Conservation (phyloP, 805 yeast species). For the Kuraishia cidri region DNA sequence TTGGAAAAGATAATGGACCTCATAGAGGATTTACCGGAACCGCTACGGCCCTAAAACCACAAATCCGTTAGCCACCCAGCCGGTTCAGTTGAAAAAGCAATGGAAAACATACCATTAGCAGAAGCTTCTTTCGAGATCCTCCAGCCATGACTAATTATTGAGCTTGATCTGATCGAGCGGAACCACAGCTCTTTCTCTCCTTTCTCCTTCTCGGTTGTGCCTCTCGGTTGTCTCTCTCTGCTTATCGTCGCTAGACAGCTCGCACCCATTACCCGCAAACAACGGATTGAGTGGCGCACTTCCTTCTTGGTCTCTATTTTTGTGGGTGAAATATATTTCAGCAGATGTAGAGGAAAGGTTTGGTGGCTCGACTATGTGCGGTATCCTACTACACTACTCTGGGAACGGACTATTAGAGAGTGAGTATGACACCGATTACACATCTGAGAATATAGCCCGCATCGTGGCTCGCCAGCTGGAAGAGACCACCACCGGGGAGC, state of each 20-base stretch:
- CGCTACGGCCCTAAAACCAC: constrained; percentile 72
- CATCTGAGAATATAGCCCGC: background rate
- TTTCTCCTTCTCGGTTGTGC: too few species aligned
- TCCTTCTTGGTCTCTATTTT: too few species aligned
- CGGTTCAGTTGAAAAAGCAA: too few species aligned
- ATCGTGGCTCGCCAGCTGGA: background rate
- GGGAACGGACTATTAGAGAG: constrained; percentile 2
- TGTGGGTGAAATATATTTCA: too few species aligned
- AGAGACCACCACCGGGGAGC: background rate
- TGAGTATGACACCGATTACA: constrained; percentile 4
- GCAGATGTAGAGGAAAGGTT: too few species aligned
- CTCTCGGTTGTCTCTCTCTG: too few species aligned
- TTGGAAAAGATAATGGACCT: constrained; percentile 91
- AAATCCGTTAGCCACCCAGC: too few species aligned
- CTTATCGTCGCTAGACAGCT: too few species aligned
- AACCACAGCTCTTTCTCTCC: too few species aligned
- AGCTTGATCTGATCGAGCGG: too few species aligned
- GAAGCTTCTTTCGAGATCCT: constrained; percentile 9
- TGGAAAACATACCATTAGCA: constrained; percentile 7
- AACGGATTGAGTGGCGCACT: too few species aligned
- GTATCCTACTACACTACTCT: constrained; percentile 33
- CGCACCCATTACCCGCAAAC: too few species aligned
- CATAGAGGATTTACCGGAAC: constrained; percentile 97
- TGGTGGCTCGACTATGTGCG: constrained; percentile 51
- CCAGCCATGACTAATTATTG: background rate